A percentile compares a stretch with the other conserved stretches of the same genome.
Conservation (phyloP, 352 stramenopile species). For the Globisporangium megalacanthum region DNA sequence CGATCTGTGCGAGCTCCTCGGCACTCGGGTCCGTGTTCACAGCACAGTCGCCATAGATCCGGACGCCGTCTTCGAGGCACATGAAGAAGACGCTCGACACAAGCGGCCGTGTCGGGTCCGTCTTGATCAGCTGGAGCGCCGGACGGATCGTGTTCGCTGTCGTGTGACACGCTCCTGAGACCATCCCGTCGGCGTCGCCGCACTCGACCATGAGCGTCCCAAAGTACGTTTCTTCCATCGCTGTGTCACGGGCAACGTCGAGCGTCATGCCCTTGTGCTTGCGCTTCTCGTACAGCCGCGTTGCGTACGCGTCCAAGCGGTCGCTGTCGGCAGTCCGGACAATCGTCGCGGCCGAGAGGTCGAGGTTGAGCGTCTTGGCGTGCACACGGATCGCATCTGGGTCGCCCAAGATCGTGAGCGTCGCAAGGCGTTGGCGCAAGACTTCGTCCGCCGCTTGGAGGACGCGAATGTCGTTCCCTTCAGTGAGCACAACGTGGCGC, state of each 20-base stretch:
- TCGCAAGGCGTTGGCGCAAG: slow-evolving; percentile 52
- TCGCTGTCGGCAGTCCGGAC: slow-evolving; percentile 44
- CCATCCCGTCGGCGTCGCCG: slow-evolving; percentile 79
- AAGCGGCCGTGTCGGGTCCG: slow-evolving; percentile 45
- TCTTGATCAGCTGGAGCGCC: slow-evolving; percentile 88
- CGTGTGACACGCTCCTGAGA: slow-evolving; percentile 78
- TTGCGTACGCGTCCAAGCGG: slow-evolving; percentile 50
- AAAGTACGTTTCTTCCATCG: slow-evolving; percentile 75
- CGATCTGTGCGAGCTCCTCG: slow-evolving; percentile 74
- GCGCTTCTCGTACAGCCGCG: slow-evolving; percentile 64
- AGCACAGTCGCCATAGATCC: slow-evolving; percentile 82
- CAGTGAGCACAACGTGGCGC: slow-evolving; percentile 80
- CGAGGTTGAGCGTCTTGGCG: slow-evolving; percentile 61
- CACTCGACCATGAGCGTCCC: slow-evolving; percentile 84
- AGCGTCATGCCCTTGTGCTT: slow-evolving; percentile 80
- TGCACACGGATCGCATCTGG: slow-evolving; percentile 58
- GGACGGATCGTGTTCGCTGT: slow-evolving; percentile 87
- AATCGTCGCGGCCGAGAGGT: slow-evolving; percentile 56
- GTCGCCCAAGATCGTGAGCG: slow-evolving; percentile 77
- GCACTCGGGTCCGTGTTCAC: slow-evolving; percentile 80
- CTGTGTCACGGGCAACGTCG: slow-evolving; percentile 46
- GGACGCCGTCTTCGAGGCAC: slow-evolving; percentile 72
- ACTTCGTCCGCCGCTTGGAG: slow-evolving; percentile 76
- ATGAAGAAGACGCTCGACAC: slow-evolving; percentile 89
- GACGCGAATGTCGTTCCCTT: slow-evolving; percentile 78